Base-by-base conservation (phyloP, 176 grass and related monocot genomes). In the Bonia amplexicaulis region DNA sequence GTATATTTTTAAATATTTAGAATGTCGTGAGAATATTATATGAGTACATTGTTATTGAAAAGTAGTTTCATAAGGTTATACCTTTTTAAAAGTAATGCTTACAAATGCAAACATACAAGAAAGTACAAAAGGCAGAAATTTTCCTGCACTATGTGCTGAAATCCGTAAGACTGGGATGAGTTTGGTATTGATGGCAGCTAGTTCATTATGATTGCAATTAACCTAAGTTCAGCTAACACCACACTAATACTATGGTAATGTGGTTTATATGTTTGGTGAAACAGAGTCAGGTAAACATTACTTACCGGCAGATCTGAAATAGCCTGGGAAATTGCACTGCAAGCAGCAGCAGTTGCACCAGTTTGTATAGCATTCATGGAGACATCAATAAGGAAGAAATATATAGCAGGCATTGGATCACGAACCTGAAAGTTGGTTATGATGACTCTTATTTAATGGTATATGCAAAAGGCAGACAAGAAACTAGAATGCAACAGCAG, bases 381-480 rank as follows among this genome's bases (percentile, higher is more conserved):
- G 80, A 94, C 92, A 73, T 97, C 94, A 79, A 97, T 88, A 62
- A 97, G 73, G 71, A 97, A 97, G 73, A 97, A 97, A 84, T 90
- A 97, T 60, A 97, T 90, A 79, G 92, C 94, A 88, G 92, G 94
- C 94, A 97, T 97, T 22, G 92, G 94, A 61, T 97, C 94, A 68
- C 94, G 94, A 55, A 97, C 94, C 94, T 97, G 91, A 84, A 84
- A 74, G 52, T 69, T 71, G 41, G 46, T 84, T 48, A 45, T 54
- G 57, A 87, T 79, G 37, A 64, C 13, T 71, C 35, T 16, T 29
- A 85, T 44, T 85, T 40, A 75, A 64, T 27, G 46, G 71, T 41
- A 53, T 22, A 84, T 67, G 26, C 40, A 62, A 64, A 73, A n/a
- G 52, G 5, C 14, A 23, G 77, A 44, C 51, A 77, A 63, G 7